Evolutionary conservation across 1,139 yeast species (phyloP).

Genomic region (Suhomyces panamericanus): DNA sequence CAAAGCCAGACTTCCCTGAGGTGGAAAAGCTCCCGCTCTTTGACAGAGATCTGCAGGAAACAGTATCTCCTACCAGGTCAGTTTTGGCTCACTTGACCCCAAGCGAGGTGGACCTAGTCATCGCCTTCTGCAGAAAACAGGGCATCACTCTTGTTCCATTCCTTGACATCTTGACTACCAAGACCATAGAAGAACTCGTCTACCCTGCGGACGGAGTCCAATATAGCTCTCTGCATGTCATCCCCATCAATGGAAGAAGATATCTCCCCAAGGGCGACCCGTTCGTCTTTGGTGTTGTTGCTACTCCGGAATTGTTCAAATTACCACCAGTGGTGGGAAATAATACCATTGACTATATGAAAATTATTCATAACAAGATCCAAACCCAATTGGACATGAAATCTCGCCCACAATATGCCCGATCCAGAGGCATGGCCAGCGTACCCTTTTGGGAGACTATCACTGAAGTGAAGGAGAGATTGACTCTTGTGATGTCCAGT

Average conservation of each 20-base stretch:
- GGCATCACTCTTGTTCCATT: not conserved
- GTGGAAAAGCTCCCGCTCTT: not conserved
- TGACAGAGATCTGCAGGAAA: not conserved
- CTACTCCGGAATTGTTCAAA: not conserved
- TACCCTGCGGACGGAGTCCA: not conserved
- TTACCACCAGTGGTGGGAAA: not conserved
- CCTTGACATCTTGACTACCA: not conserved
- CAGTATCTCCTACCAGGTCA: not conserved
- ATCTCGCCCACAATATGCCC: not conserved
- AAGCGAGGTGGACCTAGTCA: not conserved
- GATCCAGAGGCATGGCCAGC: not conserved
- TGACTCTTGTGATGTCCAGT: not conserved
- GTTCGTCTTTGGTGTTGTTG: not conserved
- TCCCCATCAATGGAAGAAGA: not conserved
- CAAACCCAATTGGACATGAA: not conserved
- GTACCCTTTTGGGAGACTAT: too few species aligned
- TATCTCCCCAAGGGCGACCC: not conserved
- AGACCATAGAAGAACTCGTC: not conserved
- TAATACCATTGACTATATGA: not conserved
- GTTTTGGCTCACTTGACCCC: not conserved
- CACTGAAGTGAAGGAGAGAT: not conserved
- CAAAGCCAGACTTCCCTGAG: not conserved
- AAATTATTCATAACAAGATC: not conserved
- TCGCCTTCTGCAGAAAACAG: not conserved
- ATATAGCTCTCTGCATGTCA: not conserved